These are phyloP conservation scores for Trichoderma erinaceum DNA, from an alignment of 495 filamentous ascomycete species.

Conservation along the genomic window DNA sequence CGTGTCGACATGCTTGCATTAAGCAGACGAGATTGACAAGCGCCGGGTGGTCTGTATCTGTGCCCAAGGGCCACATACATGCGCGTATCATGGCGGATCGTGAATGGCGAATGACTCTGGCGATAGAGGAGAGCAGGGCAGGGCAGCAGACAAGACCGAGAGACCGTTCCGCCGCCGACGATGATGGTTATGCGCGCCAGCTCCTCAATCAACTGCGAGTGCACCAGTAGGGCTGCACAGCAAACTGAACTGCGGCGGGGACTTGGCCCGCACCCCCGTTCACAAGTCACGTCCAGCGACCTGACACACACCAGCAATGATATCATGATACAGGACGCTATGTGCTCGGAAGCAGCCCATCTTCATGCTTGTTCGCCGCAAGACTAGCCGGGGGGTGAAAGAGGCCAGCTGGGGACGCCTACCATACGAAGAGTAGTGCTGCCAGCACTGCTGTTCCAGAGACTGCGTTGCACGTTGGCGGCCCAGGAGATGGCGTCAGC, in stretches of 20 bases:
- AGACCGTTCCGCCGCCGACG: not conserved
- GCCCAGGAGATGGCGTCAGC: conserved; percentile 8
- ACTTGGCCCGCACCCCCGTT: conserved; percentile 10
- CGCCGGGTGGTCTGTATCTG: not conserved
- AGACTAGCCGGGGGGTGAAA: conserved; percentile 10
- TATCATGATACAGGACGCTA: conserved; percentile 24
- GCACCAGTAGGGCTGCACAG: conserved; percentile 4
- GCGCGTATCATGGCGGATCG: not conserved
- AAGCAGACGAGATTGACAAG: not conserved
- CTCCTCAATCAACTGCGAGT: conserved; percentile 1
- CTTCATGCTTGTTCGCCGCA: conserved; percentile 13
- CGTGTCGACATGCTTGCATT: not conserved
- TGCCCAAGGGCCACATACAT: not conserved
- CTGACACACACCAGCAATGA: conserved; percentile 18
- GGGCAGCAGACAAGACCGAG: too few species aligned
- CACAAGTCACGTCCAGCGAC: conserved; percentile 9
- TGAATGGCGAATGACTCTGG: not conserved
- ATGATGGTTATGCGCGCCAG: conserved; percentile 12
- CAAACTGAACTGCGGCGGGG: not conserved
- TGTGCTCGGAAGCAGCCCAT: conserved; percentile 19
- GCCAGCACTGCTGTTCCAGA: not conserved
- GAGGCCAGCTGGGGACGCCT: conserved; percentile 1
- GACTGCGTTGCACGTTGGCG: conserved; percentile 11
- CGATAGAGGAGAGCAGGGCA: not conserved
- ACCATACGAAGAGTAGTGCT: not conserved